Evolutionary conservation across 1,139 yeast species (phyloP).

Genomic region (Fermentozyma sake): DNA sequence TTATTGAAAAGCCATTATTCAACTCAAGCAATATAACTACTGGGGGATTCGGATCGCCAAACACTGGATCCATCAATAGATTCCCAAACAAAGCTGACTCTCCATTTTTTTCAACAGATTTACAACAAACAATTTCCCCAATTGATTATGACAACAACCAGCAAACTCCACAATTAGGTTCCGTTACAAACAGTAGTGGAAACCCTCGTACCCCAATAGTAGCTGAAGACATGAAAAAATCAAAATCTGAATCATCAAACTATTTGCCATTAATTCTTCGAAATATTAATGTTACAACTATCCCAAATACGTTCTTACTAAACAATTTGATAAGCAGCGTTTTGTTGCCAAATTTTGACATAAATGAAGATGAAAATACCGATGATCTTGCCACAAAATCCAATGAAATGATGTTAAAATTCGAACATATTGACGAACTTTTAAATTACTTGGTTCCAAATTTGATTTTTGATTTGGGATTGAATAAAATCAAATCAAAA

Average conservation of each 20-base stretch:
- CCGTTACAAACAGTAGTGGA: neutral
- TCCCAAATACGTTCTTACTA: conserved; percentile 48
- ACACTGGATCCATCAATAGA: conserved; percentile 11
- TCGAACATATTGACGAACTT: conserved; percentile 28
- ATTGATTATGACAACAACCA: conserved; percentile 14
- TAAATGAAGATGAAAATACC: conserved; percentile 35
- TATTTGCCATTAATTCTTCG: conserved; percentile 62
- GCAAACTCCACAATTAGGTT: conserved; percentile 6
- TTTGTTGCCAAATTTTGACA: conserved; percentile 21
- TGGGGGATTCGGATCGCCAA: conserved; percentile 26
- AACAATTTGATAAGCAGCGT: conserved; percentile 19
- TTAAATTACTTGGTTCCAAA: conserved; percentile 31
- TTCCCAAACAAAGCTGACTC: conserved; percentile 21
- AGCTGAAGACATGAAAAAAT: conserved; percentile 2
- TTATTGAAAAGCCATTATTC: conserved; percentile 1
- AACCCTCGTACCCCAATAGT: neutral
- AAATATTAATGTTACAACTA: conserved; percentile 55
- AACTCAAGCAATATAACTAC: conserved; percentile 5
- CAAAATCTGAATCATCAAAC: conserved; percentile 39
- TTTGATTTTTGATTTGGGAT: conserved; percentile 36
- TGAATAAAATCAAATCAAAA: conserved; percentile 14
- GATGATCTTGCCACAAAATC: conserved; percentile 22
- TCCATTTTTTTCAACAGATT: conserved; percentile 23
- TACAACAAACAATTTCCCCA: conserved; percentile 17
- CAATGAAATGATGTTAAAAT: conserved; percentile 26